These are phyloP conservation scores for Curvularia eragrostidis DNA, from an alignment of 2,329 filamentous ascomycete genomes.

Conservation along the genomic window DNA sequence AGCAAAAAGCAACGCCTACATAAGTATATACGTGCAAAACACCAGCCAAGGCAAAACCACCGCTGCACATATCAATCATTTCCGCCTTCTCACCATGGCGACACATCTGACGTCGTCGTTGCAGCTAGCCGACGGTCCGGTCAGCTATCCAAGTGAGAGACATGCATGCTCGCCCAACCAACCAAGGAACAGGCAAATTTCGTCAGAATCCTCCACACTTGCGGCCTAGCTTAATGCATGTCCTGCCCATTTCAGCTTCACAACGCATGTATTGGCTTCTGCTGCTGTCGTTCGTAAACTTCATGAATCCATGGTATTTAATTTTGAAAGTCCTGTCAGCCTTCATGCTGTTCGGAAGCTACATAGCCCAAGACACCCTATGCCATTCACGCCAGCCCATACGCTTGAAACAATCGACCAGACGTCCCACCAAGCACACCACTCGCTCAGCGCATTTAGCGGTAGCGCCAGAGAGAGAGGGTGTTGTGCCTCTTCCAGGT, in stretches of 20 bases:
- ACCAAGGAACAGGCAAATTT: slow-evolving; percentile 6
- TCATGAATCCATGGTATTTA: slow-evolving; percentile 46
- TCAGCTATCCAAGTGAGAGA: slow-evolving; percentile 18
- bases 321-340: slow-evolving; percentile 38
- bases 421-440: slow-evolving; percentile 38
- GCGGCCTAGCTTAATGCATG: background rate
- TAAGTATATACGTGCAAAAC: background rate
- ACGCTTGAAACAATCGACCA: slow-evolving; percentile 42
- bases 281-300: slow-evolving; percentile 25
- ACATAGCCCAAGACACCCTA: slow-evolving; percentile 43
- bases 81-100: background rate
- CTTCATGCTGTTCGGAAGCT: slow-evolving; percentile 34
- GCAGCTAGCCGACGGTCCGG: slow-evolving; percentile 18
- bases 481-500: slow-evolving; percentile 99
- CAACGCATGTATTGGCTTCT: background rate
- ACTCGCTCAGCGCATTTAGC: slow-evolving; percentile 62
- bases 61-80: background rate
- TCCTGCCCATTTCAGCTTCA: background rate
- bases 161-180: slow-evolving; percentile 9
- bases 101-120: slow-evolving; percentile 20
- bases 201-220: background rate
- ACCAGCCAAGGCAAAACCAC: background rate
- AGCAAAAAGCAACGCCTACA: background rate
- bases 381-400: slow-evolving; percentile 47
- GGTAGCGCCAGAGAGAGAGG: slow-evolving; percentile 97